A percentile compares a stretch with the other conserved stretches of the same genome.
phyloP scores from a whole-genome alignment of 768 basidiomycete genomes.

The Serendipita sp. region DNA sequence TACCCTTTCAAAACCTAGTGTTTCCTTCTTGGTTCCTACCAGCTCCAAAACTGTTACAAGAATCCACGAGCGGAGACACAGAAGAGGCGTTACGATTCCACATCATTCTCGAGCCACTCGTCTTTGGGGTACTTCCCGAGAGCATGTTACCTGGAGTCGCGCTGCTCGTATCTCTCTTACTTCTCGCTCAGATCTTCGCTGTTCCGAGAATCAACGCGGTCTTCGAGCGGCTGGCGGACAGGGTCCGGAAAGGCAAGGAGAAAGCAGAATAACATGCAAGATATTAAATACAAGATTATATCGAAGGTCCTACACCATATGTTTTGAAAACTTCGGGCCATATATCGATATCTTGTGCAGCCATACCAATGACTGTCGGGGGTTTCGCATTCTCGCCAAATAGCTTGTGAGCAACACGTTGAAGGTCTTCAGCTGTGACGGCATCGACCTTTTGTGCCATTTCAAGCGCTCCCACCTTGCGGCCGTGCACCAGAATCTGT shows the following conservation, averaged over 20 bases:
- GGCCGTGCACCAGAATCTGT: constrained; percentile 70
- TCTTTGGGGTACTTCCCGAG: not conserved
- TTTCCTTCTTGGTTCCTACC: not conserved
- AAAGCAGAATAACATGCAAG: not conserved
- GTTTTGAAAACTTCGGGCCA: constrained; percentile 46
- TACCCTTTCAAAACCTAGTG: not conserved
- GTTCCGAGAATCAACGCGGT: not conserved
- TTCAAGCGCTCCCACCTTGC: constrained; percentile 73
- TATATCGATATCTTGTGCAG: constrained; percentile 57
- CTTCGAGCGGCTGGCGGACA: not conserved
- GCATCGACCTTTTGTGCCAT: constrained; percentile 79
- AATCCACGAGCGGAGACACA: not conserved
- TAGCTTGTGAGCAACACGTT: constrained; percentile 57
- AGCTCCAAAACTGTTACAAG: not conserved
- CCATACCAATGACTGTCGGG: constrained; percentile 73
- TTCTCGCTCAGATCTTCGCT: not conserved
- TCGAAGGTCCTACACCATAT: constrained; percentile 40
- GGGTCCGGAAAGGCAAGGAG: not conserved
- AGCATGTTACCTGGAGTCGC: not conserved
- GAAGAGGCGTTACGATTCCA: not conserved
- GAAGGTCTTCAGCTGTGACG: constrained; percentile 53
- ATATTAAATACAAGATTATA: not conserved
- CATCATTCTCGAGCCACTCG: not conserved
- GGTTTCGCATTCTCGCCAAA: constrained; percentile 38
- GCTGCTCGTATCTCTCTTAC: not conserved